Base-by-base conservation (phyloP, 139 green algal genomes). In the Astrephomene gubernaculifera region DNA sequence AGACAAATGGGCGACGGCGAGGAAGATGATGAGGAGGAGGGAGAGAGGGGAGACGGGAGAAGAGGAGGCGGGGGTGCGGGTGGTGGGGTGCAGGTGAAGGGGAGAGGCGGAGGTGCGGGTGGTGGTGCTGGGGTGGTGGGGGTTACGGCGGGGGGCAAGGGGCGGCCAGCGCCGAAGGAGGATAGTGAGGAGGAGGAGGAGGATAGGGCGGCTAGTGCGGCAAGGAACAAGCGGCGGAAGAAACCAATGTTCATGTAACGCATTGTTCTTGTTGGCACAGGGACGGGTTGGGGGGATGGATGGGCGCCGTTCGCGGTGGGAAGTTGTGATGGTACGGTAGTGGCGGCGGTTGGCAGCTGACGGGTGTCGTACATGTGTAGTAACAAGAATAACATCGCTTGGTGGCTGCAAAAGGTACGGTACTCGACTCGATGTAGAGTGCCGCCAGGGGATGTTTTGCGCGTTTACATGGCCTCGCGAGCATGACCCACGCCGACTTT, bases 211-310 rank as follows among this genome's bases (percentile, higher is more conserved):
- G 53, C 29, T 2, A 39, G 27, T 29, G 78, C 78, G 22, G 27
- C 38, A 31, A 39, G 45, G 2, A 84, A 84, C 63, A 84, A 65
- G 78, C 61, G 63, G 43, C 61, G 78, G 12, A 87, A 87, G 45
- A 82, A 82, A 43, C 82, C 82, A 0, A 68, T 71, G 0, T 87
- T 87, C 71, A 87, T 87, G 33, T 87, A 44, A 82, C 3, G 65
- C 33, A 29, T 45, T 35, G 35, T 49, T 70, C 63, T 41, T 7
- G 63, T 36, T 2, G 63, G 36, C 5, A 70, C 63, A n/a, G n/a
- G n/a, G n/a, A n/a, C n/a, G n/a, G n/a, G n/a, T n/a, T n/a, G n/a
- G n/a, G n/a, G n/a, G n/a, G n/a, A n/a, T n/a, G n/a, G n/a, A n/a
- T n/a, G n/a, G n/a, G n/a, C n/a, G n/a, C n/a, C n/a, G n/a, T n/a